These are phyloP conservation scores for Penicillium nucicola DNA, from an alignment of 495 filamentous ascomycete genomes.

Conservation along the genomic window DNA sequence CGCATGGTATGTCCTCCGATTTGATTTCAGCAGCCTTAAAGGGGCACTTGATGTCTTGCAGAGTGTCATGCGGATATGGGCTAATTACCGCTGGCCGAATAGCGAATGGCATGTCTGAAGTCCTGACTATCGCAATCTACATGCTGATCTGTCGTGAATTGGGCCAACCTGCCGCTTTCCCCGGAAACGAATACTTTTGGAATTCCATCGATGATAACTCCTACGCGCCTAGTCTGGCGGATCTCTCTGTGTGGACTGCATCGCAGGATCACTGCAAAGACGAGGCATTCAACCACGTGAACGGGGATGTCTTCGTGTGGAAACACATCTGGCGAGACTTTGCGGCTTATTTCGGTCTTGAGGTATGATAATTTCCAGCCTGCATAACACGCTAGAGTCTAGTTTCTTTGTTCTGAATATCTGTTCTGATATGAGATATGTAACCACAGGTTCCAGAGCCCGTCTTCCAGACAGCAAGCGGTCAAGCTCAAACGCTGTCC, in stretches of 20 bases:
- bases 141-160: constrained; percentile 28
- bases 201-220: constrained; percentile 24
- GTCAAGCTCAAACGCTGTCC: constrained; percentile 7
- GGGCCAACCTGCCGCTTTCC: constrained; percentile 9
- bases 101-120: constrained; percentile 32
- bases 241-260: constrained; percentile 18
- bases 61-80: too few species aligned
- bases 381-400: not conserved
- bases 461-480: constrained; percentile 9
- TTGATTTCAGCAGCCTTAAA: too few species aligned
- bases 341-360: constrained; percentile 21
- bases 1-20: constrained; percentile 20
- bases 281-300: constrained; percentile 27
- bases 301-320: constrained; percentile 32
- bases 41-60: too few species aligned
- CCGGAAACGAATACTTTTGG: constrained; percentile 24
- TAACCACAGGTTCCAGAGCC: constrained; percentile 13
- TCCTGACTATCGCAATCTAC: constrained; percentile 22
- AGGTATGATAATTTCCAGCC: not conserved
- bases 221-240: constrained; percentile 21
- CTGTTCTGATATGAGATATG: too few species aligned
- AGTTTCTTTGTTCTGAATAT: too few species aligned
- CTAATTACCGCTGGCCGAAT: too few species aligned
- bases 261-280: constrained; percentile 16
- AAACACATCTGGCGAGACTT: constrained; percentile 22